Evolutionary conservation across 495 filamentous ascomycete genomes (phyloP), one percentile per base, ranked within the genome.

Genomic region (Hypoxylon fuscum): DNA sequence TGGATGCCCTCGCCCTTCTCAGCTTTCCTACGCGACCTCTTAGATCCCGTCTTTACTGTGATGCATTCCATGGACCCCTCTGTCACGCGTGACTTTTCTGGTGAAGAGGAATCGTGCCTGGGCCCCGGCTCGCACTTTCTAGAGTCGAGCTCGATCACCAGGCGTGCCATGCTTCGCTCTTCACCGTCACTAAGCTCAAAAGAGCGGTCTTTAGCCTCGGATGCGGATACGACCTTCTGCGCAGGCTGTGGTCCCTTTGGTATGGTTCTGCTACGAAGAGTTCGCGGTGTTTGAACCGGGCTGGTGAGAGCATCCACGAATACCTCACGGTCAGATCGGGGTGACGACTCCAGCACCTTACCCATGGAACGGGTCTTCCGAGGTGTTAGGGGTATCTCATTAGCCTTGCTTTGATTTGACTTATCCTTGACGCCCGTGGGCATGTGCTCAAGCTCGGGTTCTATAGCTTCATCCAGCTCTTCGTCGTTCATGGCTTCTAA

Each of bases 251-350:
- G 11, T 42, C 10, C 17, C 40, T 35, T 54, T 11, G 22, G 11
- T 23, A n/a, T 35, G 2, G 4, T 32, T n/a, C 50, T 63, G 41
- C 64, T 63, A n/a, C 50, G 56, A 44, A 52, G 48, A 20, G 57
- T 40, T 11, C 57, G 56, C 5, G 45, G 31, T 15, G 43, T 35
- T 32, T 29, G 32, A 12, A 27, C 10, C 21, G 77, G 81, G 31
- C 77, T 81, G 25, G 68, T 74, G 11, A 68, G 69, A 17, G 80
- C 83, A 54, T 84, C 82, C 9, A 81, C 73, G 55, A 77, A 83
- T 9, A 69, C 68, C 2, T 80, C 77, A 14, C 51, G 55, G 11
- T 75, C 74, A 2, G 74, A 78, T 6, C 69, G 76, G 0, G 77
- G 76, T 7, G 75, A 55, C 14, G 57, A 74, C 14, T 62, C 64